Base-by-base conservation (phyloP, 805 yeast genomes). In the Saccharomyces mikatae region DNA sequence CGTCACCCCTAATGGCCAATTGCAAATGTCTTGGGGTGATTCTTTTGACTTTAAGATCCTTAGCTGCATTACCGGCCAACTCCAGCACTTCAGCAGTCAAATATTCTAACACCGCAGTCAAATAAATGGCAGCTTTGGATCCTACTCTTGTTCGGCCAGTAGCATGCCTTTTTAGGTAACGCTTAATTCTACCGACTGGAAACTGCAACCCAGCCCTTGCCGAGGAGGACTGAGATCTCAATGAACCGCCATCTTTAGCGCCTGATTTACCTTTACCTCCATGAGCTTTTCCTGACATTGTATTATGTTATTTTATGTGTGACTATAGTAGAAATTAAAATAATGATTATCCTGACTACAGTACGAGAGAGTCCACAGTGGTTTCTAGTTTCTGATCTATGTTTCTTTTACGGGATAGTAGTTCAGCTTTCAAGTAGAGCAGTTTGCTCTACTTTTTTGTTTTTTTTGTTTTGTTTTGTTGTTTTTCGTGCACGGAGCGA, bases 121-220 rank as follows among this genome's bases (percentile, higher is more conserved):
- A 79, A 73, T 92, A 92, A 59, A 92, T 92, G 50, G 99, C 98
- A 47, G 97, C 85, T 71, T 92, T 94, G 55, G 96, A 88, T 74
- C 96, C 96, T 62, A 89, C 88, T 77, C 96, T 83, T 60, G 81
- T 80, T 67, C 80, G 82, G 74, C 88, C 89, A 70, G 89, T 94
- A 22, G 96, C 96, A 60, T 86, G 88, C 72, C 80, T 85, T 78
- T 91, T 92, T 73, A 94, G 79, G 71, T 90, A 92, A 78, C 99
- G 84, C 82, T 94, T 92, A 65, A 94, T 90, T 85, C 99, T 89
- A 57, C 99, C 99, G 41, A 95, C 98, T 51, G 99, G 99, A 77
- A 94, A 94, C 71, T 87, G 94, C 71, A 90, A 77, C 27, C 97
- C 97, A 28, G 97, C 97, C 72, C 95, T 84, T 9, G 96, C 96